Evolutionary conservation across 2,329 filamentous ascomycete species (phyloP).

Genomic region (Magnaporthales sp.): DNA sequence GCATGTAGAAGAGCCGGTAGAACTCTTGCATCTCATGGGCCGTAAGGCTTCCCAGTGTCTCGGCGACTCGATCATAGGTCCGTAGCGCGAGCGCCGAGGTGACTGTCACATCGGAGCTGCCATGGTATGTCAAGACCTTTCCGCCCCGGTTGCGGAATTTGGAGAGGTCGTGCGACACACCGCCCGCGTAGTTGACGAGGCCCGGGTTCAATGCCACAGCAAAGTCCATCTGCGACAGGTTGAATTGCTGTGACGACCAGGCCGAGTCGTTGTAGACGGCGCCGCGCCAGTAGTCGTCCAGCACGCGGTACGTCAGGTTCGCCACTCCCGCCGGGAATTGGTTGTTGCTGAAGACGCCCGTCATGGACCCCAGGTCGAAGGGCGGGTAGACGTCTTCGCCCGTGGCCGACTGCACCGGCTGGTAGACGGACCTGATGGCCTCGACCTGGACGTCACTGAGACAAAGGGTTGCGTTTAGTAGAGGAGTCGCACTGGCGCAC

Average conservation of each 20-base stretch:
- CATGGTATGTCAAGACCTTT: slow-evolving; percentile 38
- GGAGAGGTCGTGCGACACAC: slow-evolving; percentile 26
- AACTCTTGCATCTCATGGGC: slow-evolving; percentile 27
- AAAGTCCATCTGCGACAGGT: slow-evolving; percentile 23
- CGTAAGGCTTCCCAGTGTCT: slow-evolving; percentile 23
- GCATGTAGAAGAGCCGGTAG: slow-evolving; percentile 42
- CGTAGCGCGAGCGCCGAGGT: slow-evolving; percentile 31
- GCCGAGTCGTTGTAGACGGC: slow-evolving; percentile 34
- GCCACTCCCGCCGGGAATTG: slow-evolving; percentile 15
- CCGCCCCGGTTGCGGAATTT: slow-evolving; percentile 25
- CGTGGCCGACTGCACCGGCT: slow-evolving; percentile 12
- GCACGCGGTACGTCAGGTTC: slow-evolving; percentile 12
- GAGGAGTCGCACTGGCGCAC: slow-evolving; percentile 11
- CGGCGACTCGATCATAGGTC: slow-evolving; percentile 34
- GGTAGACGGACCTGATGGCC: slow-evolving; percentile 8
- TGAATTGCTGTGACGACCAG: slow-evolving; percentile 29
- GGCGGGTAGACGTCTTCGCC: slow-evolving; percentile 40
- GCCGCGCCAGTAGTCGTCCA: slow-evolving; percentile 36
- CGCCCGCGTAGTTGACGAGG: slow-evolving; percentile 14
- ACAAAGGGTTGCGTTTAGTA: slow-evolving; percentile 12
- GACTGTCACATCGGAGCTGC: slow-evolving; percentile 32
- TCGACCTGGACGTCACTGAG: slow-evolving; percentile 5
- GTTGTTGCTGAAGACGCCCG: slow-evolving; percentile 28
- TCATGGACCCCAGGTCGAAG: slow-evolving; percentile 36
- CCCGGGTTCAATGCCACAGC: slow-evolving; percentile 9